Evolutionary conservation across 805 yeast genomes (phyloP), one percentile per base, ranked within the genome.

Genomic region (Hanseniaspora hatyaiensis): DNA sequence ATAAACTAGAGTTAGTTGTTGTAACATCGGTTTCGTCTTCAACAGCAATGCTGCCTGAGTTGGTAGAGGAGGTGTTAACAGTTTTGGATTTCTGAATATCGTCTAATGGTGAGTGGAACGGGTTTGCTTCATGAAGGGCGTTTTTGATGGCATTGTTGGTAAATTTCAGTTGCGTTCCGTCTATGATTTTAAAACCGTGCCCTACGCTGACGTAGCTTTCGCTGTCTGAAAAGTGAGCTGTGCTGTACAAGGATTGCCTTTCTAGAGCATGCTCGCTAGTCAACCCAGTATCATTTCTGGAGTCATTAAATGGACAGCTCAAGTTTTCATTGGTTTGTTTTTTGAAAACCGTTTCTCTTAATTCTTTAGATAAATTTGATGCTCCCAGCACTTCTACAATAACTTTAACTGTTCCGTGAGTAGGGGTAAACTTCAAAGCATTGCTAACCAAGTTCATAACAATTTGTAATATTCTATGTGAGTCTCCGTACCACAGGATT

Each of bases 391-490:
- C 57, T 78, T 83, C 33, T 92, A 92, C 16, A 80, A 48, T n/a
- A 80, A 85, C 84, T 24, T 71, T 71, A 11, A 88, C 94, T 13
- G 74, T 71, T 2, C 96, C 97, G 51, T 85, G 84, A 15, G 78
- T 82, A 0, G 95, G 95, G 0, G 97, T 88, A 57, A 92, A 92
- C 61, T 92, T 92, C 56, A 92, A 68, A 0, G 95, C 79, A 63
- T 92, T 89, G 15, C 94, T 81, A 8, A 89, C 92, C 48, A 92
- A 68, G 57, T 92, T 92, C 88, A 89, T 87, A 6, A 89, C 79
- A 42, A 92, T 81, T 62, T 89, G 98, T 49, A 85, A 76, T 34
- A 92, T 83, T 59, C 97, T 70, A 62, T 86, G 87, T 8, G 92
- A 77, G 63, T 89, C 98, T 2, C 96, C 97, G 63, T 71, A 77